Evolutionary conservation across 768 basidiomycete species (phyloP).

Genomic region (Trametes gibbosa): DNA sequence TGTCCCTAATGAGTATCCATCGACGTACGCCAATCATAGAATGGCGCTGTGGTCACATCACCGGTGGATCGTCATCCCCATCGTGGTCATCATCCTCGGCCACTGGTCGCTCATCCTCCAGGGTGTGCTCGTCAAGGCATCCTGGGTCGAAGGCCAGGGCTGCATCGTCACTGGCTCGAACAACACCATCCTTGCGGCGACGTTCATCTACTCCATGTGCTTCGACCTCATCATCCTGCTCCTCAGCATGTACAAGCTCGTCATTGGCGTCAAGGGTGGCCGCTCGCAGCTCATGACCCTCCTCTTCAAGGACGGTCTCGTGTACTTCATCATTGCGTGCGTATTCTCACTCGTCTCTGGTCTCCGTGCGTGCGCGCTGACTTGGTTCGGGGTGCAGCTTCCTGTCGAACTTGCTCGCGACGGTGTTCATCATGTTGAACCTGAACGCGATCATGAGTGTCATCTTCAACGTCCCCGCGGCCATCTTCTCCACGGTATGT

Average conservation of each 20-base stretch:
- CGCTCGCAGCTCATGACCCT: slow-evolving; percentile 49
- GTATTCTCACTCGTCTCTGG: slow-evolving; percentile 23
- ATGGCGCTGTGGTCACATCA: slow-evolving; percentile 69
- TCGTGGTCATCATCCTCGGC: slow-evolving; percentile 59
- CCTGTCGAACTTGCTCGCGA: slow-evolving; percentile 41
- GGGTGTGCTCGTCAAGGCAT: slow-evolving; percentile 56
- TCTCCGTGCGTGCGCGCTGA: background rate
- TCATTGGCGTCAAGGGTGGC: slow-evolving; percentile 32
- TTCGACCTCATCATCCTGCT: slow-evolving; percentile 65
- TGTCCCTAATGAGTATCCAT: background rate
- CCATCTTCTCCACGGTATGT: slow-evolving; percentile 63
- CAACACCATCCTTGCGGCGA: slow-evolving; percentile 61
- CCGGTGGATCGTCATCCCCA: slow-evolving; percentile 45
- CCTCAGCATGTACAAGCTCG: slow-evolving; percentile 62
- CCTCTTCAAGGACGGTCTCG: slow-evolving; percentile 72
- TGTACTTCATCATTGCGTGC: slow-evolving; percentile 75
- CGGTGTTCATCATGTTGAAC: slow-evolving; percentile 59
- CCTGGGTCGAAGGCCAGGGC: slow-evolving; percentile 45
- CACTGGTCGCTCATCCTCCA: slow-evolving; percentile 74
- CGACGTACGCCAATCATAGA: slow-evolving; percentile 24
- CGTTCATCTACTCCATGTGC: slow-evolving; percentile 75
- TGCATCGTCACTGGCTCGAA: slow-evolving; percentile 63
- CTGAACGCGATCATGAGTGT: slow-evolving; percentile 72
- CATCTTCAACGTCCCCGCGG: slow-evolving; percentile 71
- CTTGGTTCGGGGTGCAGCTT: slow-evolving; percentile 28